Evolutionary conservation across 2,329 filamentous ascomycete species (phyloP), one percentile per base, ranked within the genome.

Genomic region (Curvularia sp.): DNA sequence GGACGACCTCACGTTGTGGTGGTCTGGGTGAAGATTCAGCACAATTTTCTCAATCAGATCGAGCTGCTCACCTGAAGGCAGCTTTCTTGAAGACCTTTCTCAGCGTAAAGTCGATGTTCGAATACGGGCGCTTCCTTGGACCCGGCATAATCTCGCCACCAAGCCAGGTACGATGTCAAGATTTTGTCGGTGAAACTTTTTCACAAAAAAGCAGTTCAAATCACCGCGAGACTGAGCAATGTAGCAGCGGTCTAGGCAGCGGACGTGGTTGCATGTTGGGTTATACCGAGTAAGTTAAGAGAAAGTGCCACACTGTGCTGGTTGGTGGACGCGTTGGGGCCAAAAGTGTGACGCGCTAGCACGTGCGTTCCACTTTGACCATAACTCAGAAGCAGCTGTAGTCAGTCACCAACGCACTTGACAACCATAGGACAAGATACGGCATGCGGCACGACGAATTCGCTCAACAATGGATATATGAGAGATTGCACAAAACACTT

Each of bases 1-100:
- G 83, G 54, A 98, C 94, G 55, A 97, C 93, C 71, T 98, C 93
- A 59, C 91, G 87, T 74, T 97, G 94, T 36, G 91, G 81, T 10
- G 93, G 92, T 67, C 92, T 93, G 60, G 48, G 19, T 19, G 4
- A 13, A 18, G n/a, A 15, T 4, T 71, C n/a, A 67, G 45, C 45
- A 43, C 18, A 8, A n/a, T 13, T 23, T 3, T 23, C 5, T 3
- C 6, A 18, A 10, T 9, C 3, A 0, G 13, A 7, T 0, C 27
- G 5, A 13, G n/a, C 41, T 6, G 67, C 74, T 53, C 73, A 91
- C 88, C 91, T 86, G 72, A 94, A 93, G n/a, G 83, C 80, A 12
- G 82, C 78, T 74, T 93, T 93, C 60, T 86, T 85, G 77, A 94
- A 94, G 50, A 91, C 89, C 21, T 86, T 83, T 47, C 87, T 85